Percentiles rank a stretch among this genome's conserved stretches.
phyloP scores from a whole-genome alignment of 345 rosid genomes.

The Pistacia integerrima region DNA sequence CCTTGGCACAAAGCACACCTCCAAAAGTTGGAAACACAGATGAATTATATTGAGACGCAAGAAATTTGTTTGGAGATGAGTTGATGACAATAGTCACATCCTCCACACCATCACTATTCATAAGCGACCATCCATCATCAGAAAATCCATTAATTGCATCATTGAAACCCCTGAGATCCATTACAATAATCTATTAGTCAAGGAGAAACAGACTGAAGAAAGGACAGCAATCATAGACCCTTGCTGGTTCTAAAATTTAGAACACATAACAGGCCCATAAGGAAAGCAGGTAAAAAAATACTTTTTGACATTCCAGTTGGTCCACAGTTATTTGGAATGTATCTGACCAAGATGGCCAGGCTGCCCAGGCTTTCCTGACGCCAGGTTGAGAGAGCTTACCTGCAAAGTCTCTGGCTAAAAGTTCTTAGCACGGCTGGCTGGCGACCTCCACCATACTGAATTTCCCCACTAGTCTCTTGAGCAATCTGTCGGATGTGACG shows the following conservation, averaged over 20 bases:
- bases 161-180: constrained; percentile 81
- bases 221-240: background rate
- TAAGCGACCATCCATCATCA: constrained; percentile 94
- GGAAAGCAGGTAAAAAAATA: constrained; percentile 2
- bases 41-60: constrained; percentile 64
- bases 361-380: background rate
- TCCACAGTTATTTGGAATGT: constrained; percentile 3
- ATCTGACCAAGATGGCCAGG: background rate
- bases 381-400: constrained; percentile 40
- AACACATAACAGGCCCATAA: background rate
- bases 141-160: constrained; percentile 92
- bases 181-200: constrained; percentile 5
- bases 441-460: constrained; percentile 91
- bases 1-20: constrained; percentile 95
- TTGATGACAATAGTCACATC: constrained; percentile 81
- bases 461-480: constrained; percentile 90
- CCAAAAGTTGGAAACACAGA: constrained; percentile 76
- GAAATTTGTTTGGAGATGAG: constrained; percentile 71
- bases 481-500: constrained; percentile 86
- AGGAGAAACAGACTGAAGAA: background rate
- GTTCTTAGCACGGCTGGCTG: constrained; percentile 96
- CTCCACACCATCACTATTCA: constrained; percentile 79
- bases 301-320: background rate
- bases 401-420: constrained; percentile 88
- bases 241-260: background rate